These are phyloP conservation scores for Phytophthora ohioensis DNA, from an alignment of 352 stramenopile species.

Conservation along the genomic window DNA sequence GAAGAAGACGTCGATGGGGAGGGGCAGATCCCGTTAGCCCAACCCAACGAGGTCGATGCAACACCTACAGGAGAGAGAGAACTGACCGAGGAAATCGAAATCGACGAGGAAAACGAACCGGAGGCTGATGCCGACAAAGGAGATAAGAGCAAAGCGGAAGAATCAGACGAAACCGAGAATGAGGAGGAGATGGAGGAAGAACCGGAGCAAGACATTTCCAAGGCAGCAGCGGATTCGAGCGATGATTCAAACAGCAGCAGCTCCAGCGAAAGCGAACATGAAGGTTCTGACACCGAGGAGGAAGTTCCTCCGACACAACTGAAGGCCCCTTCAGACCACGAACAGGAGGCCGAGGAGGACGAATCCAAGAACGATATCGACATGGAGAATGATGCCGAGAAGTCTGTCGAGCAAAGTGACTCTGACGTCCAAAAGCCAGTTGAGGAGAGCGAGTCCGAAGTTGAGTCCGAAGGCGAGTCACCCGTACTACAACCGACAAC, in stretches of 20 bases:
- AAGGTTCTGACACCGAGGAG: slow-evolving; percentile 21
- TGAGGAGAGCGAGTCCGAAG: slow-evolving; percentile 7
- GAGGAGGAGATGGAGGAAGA: slow-evolving; percentile 21
- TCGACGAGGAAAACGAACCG: slow-evolving; percentile 13
- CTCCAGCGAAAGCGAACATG: slow-evolving; percentile 18
- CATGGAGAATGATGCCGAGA: slow-evolving; percentile 6
- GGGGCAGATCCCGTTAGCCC: slow-evolving; percentile 28
- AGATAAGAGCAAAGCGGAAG: slow-evolving; percentile 3
- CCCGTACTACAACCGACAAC: neutral
- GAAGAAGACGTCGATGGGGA: slow-evolving; percentile 25
- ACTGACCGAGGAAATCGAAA: slow-evolving; percentile 5
- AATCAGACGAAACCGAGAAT: slow-evolving; percentile 18
- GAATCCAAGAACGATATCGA: slow-evolving; percentile 8
- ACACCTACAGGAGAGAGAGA: slow-evolving; percentile 9
- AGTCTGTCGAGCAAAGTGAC: neutral
- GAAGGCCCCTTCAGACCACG: slow-evolving; percentile 18
- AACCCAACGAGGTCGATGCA: slow-evolving; percentile 31
- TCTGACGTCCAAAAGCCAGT: neutral
- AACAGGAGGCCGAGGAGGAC: slow-evolving; percentile 19
- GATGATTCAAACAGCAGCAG: slow-evolving; percentile 21
- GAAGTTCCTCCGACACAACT: slow-evolving; percentile 18
- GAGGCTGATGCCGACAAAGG: neutral
- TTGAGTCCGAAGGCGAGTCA: neutral
- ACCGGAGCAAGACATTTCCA: neutral
- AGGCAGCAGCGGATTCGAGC: slow-evolving; percentile 9